phyloP scores from a whole-genome alignment of 2,329 filamentous ascomycete species.

The Fusarium vanettenii region DNA sequence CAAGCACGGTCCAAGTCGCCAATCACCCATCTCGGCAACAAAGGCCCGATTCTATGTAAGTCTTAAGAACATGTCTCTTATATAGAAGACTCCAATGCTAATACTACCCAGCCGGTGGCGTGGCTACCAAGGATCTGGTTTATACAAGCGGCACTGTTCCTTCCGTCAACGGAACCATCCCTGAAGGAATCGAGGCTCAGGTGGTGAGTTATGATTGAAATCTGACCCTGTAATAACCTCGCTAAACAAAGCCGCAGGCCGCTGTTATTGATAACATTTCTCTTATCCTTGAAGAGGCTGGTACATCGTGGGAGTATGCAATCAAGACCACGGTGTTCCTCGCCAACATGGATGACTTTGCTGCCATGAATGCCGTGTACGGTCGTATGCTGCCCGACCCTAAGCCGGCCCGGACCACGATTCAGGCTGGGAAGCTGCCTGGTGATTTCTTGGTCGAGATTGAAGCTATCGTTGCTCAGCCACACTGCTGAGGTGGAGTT shows the following conservation, averaged over 20 bases:
- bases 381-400: conserved; percentile 23
- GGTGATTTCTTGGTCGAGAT: neutral
- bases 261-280: conserved; percentile 17
- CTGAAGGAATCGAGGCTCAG: neutral
- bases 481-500: neutral
- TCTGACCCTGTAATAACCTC: neutral
- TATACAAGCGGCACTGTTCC: neutral
- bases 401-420: neutral
- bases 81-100: neutral
- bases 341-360: conserved; percentile 36
- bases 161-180: neutral
- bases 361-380: conserved; percentile 35
- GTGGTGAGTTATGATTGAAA: neutral
- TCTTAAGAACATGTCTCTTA: neutral
- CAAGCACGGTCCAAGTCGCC: neutral
- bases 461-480: neutral
- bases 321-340: conserved; percentile 35
- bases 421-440: neutral
- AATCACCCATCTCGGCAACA: neutral
- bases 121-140: neutral
- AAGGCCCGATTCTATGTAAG: neutral
- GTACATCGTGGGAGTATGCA: conserved; percentile 33
- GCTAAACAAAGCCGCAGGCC: neutral
- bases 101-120: neutral
- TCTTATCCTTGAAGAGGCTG: conserved; percentile 31